These are phyloP conservation scores for Ascochyta clinopodiicola DNA, from an alignment of 2,329 filamentous ascomycete genomes.

Conservation along the genomic window DNA sequence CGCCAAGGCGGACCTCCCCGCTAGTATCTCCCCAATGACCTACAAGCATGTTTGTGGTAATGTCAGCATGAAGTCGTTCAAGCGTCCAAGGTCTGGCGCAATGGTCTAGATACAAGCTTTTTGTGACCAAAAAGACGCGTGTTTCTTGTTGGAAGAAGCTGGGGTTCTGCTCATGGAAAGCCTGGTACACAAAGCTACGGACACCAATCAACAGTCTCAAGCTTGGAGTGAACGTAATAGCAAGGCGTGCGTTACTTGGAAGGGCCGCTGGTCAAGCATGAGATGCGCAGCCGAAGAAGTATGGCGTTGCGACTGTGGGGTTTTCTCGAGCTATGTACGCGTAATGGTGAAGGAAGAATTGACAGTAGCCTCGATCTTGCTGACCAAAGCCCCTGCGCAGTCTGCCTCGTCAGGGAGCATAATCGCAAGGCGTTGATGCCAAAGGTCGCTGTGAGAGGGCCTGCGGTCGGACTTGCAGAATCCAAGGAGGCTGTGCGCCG, in stretches of 20 bases:
- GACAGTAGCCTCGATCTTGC: background rate
- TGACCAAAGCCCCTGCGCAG: background rate
- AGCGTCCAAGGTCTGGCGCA: background rate
- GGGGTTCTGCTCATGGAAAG: background rate
- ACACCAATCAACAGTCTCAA: background rate
- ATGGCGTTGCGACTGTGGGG: slow-evolving; percentile 5
- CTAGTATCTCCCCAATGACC: background rate
- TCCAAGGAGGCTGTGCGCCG: slow-evolving; percentile 11
- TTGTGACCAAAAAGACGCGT: background rate
- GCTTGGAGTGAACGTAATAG: background rate
- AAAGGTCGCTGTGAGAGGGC: background rate
- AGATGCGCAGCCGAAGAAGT: background rate
- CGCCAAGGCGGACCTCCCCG: slow-evolving; percentile 12
- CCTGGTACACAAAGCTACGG: background rate
- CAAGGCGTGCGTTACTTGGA: background rate
- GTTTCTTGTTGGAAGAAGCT: background rate
- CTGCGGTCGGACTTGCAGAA: slow-evolving; percentile 4
- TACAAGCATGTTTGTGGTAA: background rate
- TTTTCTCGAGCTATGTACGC: slow-evolving; percentile 3
- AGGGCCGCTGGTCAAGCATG: background rate
- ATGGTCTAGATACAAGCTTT: slow-evolving; percentile 1
- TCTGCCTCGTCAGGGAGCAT: slow-evolving; percentile 10
- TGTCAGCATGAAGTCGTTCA: background rate
- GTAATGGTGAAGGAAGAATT: slow-evolving; percentile 7
- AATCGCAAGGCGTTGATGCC: background rate